A percentile compares a stretch with the other conserved stretches of the same genome.
These are phyloP conservation scores for Penicillium dipodomyicola DNA, from an alignment of 495 filamentous ascomycete genomes.

Conservation along the genomic window DNA sequence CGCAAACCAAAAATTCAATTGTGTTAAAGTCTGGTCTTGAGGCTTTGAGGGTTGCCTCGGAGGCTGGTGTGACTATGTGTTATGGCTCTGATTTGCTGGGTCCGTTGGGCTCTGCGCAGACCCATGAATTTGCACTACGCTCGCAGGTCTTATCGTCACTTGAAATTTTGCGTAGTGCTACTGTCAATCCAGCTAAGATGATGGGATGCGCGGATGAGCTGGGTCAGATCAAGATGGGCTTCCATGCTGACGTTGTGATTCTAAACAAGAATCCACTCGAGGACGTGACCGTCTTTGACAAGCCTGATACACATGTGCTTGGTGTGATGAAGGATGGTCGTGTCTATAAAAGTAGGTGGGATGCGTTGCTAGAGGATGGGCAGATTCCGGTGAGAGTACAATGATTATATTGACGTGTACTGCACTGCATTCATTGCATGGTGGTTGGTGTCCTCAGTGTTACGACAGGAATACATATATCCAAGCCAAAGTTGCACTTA, in stretches of 20 bases:
- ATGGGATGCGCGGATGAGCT: conserved; percentile 41
- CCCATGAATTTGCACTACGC: conserved; percentile 49
- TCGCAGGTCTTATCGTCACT: conserved; percentile 39
- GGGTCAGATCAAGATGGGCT: conserved; percentile 44
- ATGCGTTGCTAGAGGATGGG: conserved; percentile 32
- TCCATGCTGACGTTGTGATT: conserved; percentile 45
- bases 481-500: no score
- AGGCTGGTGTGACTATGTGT: conserved; percentile 53
- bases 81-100: conserved; percentile 56
- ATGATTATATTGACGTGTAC: conserved; percentile 4
- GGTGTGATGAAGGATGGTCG: conserved; percentile 52
- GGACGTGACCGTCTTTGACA: conserved; percentile 50
- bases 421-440: neutral
- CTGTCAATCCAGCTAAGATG: conserved; percentile 49
- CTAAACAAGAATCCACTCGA: conserved; percentile 49
- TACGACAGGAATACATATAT: no score
- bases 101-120: conserved; percentile 45
- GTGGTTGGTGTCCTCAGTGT: no score
- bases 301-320: conserved; percentile 42
- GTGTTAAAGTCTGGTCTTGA: conserved; percentile 46
- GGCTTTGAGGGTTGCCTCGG: conserved; percentile 42
- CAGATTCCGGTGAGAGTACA: conserved; percentile 28
- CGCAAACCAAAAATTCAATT: conserved; percentile 43
- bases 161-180: conserved; percentile 51
- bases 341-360: conserved; percentile 45